Evolutionary conservation across 345 rosid genomes (phyloP).

Genomic region (Citrus reticulata): DNA sequence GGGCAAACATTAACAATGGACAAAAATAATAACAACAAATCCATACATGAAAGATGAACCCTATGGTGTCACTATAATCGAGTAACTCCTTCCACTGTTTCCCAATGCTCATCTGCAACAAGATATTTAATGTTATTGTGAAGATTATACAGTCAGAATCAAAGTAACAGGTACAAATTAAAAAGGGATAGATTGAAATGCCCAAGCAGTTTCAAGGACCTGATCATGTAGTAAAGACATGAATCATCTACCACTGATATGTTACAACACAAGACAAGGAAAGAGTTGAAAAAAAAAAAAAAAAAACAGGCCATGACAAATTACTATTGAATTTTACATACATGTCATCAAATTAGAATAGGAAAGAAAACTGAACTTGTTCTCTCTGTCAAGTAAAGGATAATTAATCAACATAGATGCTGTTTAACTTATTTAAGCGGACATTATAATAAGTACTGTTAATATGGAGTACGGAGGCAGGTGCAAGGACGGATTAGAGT

Average conservation of each 20-base stretch:
- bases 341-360: neutral
- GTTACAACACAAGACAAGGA: neutral
- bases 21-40: neutral
- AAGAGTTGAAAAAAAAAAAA: neutral
- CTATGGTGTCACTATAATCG: slow-evolving; percentile 62
- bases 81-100: slow-evolving; percentile 88
- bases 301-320: neutral
- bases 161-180: neutral
- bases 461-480: neutral
- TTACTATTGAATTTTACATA: neutral
- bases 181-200: neutral
- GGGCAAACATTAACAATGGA: neutral
- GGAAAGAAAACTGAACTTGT: neutral
- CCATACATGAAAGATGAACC: slow-evolving; percentile 81
- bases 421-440: neutral
- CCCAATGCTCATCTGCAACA: slow-evolving; percentile 73
- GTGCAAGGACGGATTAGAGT: neutral
- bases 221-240: neutral
- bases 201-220: neutral
- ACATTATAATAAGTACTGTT: neutral
- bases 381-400: neutral
- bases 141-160: neutral
- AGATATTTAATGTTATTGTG: neutral
- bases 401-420: neutral
- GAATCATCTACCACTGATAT: neutral